These are phyloP conservation scores for Mycena crocata DNA, from an alignment of 768 basidiomycete genomes.

Conservation along the genomic window DNA sequence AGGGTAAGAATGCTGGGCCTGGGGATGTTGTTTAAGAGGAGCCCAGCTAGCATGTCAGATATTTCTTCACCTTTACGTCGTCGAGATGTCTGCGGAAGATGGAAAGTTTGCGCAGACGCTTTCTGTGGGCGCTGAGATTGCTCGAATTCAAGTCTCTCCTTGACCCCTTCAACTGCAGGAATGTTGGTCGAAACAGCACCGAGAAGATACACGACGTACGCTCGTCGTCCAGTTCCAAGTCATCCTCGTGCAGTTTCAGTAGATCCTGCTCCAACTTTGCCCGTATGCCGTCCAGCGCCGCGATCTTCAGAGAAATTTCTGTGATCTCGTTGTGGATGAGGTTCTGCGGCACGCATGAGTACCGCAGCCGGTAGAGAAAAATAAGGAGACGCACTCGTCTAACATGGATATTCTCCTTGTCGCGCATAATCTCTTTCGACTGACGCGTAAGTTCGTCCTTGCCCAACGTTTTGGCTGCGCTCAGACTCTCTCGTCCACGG, in stretches of 20 bases:
- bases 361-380: slow-evolving; percentile 22
- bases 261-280: slow-evolving; percentile 85
- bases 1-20: slow-evolving; percentile 97
- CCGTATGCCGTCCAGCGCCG: slow-evolving; percentile 83
- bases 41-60: background rate
- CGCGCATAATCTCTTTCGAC: slow-evolving; percentile 84
- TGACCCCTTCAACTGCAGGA: slow-evolving; percentile 86
- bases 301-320: slow-evolving; percentile 92
- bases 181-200: slow-evolving; percentile 11
- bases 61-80: slow-evolving; percentile 68
- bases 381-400: slow-evolving; percentile 75
- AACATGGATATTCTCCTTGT: slow-evolving; percentile 94
- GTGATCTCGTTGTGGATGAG: slow-evolving; percentile 88
- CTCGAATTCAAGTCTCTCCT: slow-evolving; percentile 84
- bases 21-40: slow-evolving; percentile 8
- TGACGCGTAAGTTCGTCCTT: slow-evolving; percentile 89
- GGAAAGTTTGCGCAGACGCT: slow-evolving; percentile 51
- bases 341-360: slow-evolving; percentile 59
- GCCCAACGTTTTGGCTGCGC: slow-evolving; percentile 76
- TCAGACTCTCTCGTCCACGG: slow-evolving; percentile 74
- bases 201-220: slow-evolving; percentile 59
- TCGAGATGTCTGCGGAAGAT: slow-evolving; percentile 70
- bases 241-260: slow-evolving; percentile 91
- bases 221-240: slow-evolving; percentile 97
- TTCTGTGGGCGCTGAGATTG: slow-evolving; percentile 52